phyloP scores from a whole-genome alignment of 1,139 yeast species.

The Diutina sp. region DNA sequence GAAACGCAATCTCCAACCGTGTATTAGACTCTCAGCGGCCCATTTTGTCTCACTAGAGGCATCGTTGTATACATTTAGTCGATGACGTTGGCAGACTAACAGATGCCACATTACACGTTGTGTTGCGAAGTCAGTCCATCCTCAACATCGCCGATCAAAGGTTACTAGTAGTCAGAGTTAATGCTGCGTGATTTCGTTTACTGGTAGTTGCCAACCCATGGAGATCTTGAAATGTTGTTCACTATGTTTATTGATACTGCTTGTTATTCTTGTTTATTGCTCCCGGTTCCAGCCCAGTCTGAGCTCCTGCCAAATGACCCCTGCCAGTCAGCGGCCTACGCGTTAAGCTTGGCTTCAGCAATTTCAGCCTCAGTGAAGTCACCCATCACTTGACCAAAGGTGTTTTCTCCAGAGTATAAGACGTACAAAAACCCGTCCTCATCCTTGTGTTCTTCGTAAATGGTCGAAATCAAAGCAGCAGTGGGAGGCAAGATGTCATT shows the following conservation, averaged over 20 bases:
- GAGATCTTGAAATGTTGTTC: neutral
- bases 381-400: slow-evolving; percentile 38
- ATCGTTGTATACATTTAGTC: neutral
- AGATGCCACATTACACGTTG: neutral
- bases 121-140: too few relatives aligned
- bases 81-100: neutral
- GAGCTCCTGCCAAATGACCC: neutral
- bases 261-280: neutral
- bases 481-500: slow-evolving; percentile 97
- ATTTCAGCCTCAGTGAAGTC: neutral
- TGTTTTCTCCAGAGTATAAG: slow-evolving; percentile 79
- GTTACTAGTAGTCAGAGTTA: neutral
- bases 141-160: neutral
- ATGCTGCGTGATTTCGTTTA: too few relatives aligned
- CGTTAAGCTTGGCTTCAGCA: neutral
- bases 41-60: neutral
- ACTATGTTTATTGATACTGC: neutral
- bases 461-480: slow-evolving; percentile 88
- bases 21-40: neutral
- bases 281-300: neutral
- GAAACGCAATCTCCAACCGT: neutral
- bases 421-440: slow-evolving; percentile 95
- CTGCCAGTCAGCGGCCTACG: neutral
- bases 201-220: too few relatives aligned
- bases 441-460: slow-evolving; percentile 93